A percentile compares a stretch with the other conserved stretches of the same genome.
Conservation (phyloP, 140 eudicot species). For the Bidens hawaiensis region DNA sequence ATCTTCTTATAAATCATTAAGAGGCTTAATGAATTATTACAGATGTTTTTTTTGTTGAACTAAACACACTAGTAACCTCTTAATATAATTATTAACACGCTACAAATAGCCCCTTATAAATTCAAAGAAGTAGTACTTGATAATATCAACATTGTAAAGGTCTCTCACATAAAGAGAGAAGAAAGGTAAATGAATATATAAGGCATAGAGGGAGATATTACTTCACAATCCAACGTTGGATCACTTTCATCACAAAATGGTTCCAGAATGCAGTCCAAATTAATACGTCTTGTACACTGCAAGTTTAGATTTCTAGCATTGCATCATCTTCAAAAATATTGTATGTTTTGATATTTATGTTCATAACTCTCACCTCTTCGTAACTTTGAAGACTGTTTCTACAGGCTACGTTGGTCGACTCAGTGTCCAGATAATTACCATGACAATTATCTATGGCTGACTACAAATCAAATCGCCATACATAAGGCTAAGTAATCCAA, state of each 20-base stretch:
- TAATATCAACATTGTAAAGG: too few species aligned
- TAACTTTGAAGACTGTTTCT: not conserved
- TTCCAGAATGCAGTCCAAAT: not conserved
- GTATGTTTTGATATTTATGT: not conserved
- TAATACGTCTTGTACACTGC: constrained; percentile 17
- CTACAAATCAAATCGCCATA: not conserved
- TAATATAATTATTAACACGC: too few species aligned
- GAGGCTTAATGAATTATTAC: too few species aligned
- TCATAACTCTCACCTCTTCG: not conserved
- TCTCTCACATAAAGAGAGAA: too few species aligned
- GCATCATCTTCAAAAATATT: not conserved
- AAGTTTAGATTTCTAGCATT: not conserved
- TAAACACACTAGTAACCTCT: too few species aligned
- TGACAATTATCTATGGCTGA: not conserved
- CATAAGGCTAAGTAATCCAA: too few species aligned
- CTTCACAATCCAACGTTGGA: constrained; percentile 1
- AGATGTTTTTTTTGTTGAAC: too few species aligned
- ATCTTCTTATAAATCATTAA: too few species aligned
- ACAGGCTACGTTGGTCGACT: not conserved
- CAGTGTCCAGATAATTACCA: not conserved
- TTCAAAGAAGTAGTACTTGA: too few species aligned
- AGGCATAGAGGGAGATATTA: not conserved
- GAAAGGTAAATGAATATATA: not conserved
- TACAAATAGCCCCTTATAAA: too few species aligned
- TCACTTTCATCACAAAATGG: constrained; percentile 14